Percentiles rank a stretch among this genome's conserved stretches.
These are phyloP conservation scores for Pythium phragmiticola DNA, from an alignment of 352 stramenopile species.

Conservation along the genomic window DNA sequence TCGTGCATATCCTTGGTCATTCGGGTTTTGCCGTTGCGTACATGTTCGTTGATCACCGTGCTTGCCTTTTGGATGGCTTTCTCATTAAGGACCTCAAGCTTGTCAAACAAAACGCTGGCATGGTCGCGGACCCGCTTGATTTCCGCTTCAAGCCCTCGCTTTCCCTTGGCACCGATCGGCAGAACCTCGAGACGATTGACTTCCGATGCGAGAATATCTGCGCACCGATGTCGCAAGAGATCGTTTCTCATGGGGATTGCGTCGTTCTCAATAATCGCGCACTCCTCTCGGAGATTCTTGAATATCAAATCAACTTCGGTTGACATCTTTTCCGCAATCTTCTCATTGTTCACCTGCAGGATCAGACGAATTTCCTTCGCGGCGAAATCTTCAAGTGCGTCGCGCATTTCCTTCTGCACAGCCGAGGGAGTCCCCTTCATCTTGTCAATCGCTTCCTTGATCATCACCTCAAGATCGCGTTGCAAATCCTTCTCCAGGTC, in stretches of 20 bases:
- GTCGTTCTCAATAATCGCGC: constrained; percentile 52
- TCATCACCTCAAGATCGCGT: constrained; percentile 53
- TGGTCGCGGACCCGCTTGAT: constrained; percentile 57
- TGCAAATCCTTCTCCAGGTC: constrained; percentile 58
- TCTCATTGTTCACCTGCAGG: constrained; percentile 68
- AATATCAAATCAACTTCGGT: constrained; percentile 58
- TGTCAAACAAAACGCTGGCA: constrained; percentile 65
- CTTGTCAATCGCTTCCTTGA: constrained; percentile 49
- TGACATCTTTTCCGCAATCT: constrained; percentile 47
- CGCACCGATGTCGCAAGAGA: constrained; percentile 52
- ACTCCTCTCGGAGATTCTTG: constrained; percentile 55
- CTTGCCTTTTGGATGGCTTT: constrained; percentile 66
- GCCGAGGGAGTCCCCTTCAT: constrained; percentile 45
- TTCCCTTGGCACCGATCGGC: constrained; percentile 47
- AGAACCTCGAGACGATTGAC: constrained; percentile 50
- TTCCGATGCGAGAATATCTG: constrained; percentile 43
- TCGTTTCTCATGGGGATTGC: constrained; percentile 58
- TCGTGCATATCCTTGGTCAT: constrained; percentile 68
- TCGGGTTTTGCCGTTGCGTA: constrained; percentile 50
- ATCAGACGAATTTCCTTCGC: constrained; percentile 72
- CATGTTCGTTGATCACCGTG: constrained; percentile 44
- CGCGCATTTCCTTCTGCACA: constrained; percentile 67
- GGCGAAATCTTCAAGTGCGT: constrained; percentile 45
- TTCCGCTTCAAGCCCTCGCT: constrained; percentile 48
- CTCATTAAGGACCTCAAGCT: constrained; percentile 69